phyloP scores from a whole-genome alignment of 2,329 filamentous ascomycete genomes.

The Ilyonectria mors-panacis region DNA sequence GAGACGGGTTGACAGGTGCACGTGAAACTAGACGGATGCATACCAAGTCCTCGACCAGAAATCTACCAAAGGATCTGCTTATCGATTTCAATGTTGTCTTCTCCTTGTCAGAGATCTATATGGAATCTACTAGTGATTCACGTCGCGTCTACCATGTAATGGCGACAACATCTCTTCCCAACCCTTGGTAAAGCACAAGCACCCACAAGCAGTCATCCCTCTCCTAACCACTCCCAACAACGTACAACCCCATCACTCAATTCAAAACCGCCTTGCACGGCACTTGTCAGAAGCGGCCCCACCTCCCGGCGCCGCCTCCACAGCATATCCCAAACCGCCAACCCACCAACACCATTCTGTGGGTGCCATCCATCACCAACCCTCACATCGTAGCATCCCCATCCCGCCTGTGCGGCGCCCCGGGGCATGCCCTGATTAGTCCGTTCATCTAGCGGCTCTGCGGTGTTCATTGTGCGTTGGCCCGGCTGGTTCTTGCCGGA shows the following conservation, averaged over 20 bases:
- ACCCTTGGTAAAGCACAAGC: background rate
- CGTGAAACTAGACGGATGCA: background rate
- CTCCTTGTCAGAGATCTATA: background rate
- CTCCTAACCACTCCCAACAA: background rate
- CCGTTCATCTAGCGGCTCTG: background rate
- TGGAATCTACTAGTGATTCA: background rate
- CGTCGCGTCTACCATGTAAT: background rate
- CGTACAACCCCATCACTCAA: constrained; percentile 13
- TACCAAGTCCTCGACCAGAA: background rate
- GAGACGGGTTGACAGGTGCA: background rate
- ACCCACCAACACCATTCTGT: background rate
- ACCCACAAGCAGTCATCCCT: background rate
- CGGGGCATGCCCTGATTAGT: too few species aligned
- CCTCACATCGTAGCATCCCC: too few species aligned
- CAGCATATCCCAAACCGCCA: constrained; percentile 2
- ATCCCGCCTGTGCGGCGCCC: too few species aligned
- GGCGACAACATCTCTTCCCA: background rate
- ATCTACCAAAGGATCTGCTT: background rate
- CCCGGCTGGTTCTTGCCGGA: too few species aligned
- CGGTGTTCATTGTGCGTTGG: background rate
- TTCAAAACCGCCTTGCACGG: constrained; percentile 10
- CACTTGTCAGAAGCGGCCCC: constrained; percentile 16
- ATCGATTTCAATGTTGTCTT: background rate
- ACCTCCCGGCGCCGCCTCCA: constrained; percentile 16
- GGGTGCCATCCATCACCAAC: background rate